Base-by-base conservation (phyloP, 116 monocot genomes). In the Zostera marina region DNA sequence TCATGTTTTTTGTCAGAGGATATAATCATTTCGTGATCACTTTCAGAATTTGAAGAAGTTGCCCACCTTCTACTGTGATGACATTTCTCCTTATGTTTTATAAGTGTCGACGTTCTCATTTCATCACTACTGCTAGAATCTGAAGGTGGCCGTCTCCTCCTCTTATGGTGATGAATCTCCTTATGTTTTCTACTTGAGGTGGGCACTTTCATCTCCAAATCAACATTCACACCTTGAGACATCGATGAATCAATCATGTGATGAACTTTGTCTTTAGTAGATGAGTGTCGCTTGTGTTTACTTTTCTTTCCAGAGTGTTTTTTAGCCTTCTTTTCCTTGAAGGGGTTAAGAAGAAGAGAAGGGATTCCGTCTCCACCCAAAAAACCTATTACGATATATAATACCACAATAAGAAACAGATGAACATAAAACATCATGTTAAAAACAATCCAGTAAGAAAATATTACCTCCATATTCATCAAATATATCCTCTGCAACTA, bases 391-490 rank as follows among this genome's bases (percentile, higher is more conserved):
- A 61, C 9, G 13, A 65, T 44, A 20, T 9, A 70, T 6, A 12
- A 65, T 44, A 15, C 41, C 23, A 55, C 9, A 44, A 25, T 5
- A 56, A 55, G 1, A 41, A 3, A 3, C 26, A 22, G 13, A 52
- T 41, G 57, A 47, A 11, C 32, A 51, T 16, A 48, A 19, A 26
- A 48, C 39, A 11, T 16, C 24, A 56, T 4, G 56, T 8, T 15
- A 38, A 56, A 32, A 40, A 32, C 3, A 41, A 7, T 19, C 11
- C 39, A 38, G 22, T 21, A 23, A 47, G 25, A 39, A 9, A n/a
- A 62, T 13, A 11, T n/a, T 75, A 87, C 96, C 96, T 85, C 96
- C 96, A 76, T 96, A 89, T 80, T 96, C 96, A 82, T 96, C 96
- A 72, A 96, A 96, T 55, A 96, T 89, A 23, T 96, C 96, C 9